These are phyloP conservation scores for Cladosporium sp. DNA, from an alignment of 2,329 filamentous ascomycete species.

Conservation along the genomic window DNA sequence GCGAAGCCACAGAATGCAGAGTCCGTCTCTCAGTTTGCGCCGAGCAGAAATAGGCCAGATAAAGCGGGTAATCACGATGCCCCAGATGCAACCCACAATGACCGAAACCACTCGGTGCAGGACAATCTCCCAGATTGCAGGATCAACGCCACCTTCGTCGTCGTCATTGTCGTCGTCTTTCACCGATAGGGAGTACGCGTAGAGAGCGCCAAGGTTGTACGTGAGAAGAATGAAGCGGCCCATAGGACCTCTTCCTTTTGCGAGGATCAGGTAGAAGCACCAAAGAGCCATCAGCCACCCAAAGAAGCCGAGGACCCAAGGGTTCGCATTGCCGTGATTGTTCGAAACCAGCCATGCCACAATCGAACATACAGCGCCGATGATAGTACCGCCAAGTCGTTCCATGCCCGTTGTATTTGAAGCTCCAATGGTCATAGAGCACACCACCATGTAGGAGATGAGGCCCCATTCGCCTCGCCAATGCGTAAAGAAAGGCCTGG, in stretches of 20 bases:
- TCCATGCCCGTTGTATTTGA: conserved; percentile 88
- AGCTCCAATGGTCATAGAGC: conserved; percentile 93
- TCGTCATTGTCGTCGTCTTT: conserved; percentile 72
- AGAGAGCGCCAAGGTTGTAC: conserved; percentile 91
- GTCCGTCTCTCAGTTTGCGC: conserved; percentile 78
- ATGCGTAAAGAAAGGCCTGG: conserved; percentile 71
- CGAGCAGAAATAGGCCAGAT: conserved; percentile 93
- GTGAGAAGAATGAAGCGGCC: conserved; percentile 91
- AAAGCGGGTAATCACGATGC: conserved; percentile 77
- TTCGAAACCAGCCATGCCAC: conserved; percentile 67
- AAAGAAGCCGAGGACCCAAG: conserved; percentile 67
- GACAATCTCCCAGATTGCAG: conserved; percentile 81
- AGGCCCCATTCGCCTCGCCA: conserved; percentile 98
- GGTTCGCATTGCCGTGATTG: conserved; percentile 54
- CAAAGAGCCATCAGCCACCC: conserved; percentile 71
- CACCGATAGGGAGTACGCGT: conserved; percentile 83
- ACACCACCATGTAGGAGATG: conserved; percentile 95
- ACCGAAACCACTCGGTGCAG: conserved; percentile 84
- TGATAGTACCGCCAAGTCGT: conserved; percentile 76
- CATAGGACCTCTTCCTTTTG: conserved; percentile 76
- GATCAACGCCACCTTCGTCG: conserved; percentile 77
- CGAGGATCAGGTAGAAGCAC: conserved; percentile 86
- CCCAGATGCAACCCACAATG: conserved; percentile 82
- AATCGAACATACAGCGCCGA: conserved; percentile 71
- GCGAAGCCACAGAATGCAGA: conserved; percentile 85